Percentiles rank a stretch among this genome's conserved stretches.
These are phyloP conservation scores for Penicillium frequentans DNA, from an alignment of 2,329 filamentous ascomycete species.

Conservation along the genomic window DNA sequence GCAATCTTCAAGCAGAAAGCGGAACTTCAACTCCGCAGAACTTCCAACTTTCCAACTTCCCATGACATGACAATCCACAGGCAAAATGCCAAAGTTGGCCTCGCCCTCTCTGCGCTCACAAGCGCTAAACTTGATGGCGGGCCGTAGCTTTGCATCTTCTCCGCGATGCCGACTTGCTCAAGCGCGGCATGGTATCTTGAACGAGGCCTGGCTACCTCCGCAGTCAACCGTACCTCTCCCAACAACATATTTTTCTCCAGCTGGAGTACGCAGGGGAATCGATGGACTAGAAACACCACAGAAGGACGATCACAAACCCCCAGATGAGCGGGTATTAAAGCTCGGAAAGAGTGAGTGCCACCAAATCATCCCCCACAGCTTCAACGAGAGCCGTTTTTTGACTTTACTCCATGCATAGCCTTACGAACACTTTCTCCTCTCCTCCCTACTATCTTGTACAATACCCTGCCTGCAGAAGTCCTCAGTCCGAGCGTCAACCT, in stretches of 20 bases:
- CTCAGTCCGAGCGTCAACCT: slow-evolving; percentile 63
- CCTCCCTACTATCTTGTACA: slow-evolving; percentile 60
- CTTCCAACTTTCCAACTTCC: slow-evolving; percentile 9
- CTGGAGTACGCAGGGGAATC: slow-evolving; percentile 19
- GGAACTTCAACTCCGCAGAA: slow-evolving; percentile 3
- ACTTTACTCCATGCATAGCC: slow-evolving; percentile 39
- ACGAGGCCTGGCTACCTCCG: slow-evolving; percentile 36
- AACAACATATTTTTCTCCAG: slow-evolving; percentile 27
- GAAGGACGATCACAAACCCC: slow-evolving; percentile 47
- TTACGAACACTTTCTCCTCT: slow-evolving; percentile 62
- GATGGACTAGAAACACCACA: slow-evolving; percentile 22
- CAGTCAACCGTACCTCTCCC: slow-evolving; percentile 13
- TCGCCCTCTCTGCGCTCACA: slow-evolving; percentile 8
- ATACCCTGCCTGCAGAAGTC: slow-evolving; percentile 62
- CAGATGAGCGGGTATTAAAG: slow-evolving; percentile 61
- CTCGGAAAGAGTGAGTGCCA: slow-evolving; percentile 58
- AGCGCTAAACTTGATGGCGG: slow-evolving; percentile 9
- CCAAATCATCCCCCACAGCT: background rate
- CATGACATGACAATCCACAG: slow-evolving; percentile 19
- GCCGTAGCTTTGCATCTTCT: slow-evolving; percentile 29
- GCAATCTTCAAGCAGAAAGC: slow-evolving; percentile 8
- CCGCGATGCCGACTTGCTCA: slow-evolving; percentile 35
- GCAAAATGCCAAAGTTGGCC: slow-evolving; percentile 32
- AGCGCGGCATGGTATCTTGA: slow-evolving; percentile 35
- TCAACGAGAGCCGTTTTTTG: background rate